Evolutionary conservation across 441 rosid species (phyloP).

Genomic region (Arabidopsis lyrata): DNA sequence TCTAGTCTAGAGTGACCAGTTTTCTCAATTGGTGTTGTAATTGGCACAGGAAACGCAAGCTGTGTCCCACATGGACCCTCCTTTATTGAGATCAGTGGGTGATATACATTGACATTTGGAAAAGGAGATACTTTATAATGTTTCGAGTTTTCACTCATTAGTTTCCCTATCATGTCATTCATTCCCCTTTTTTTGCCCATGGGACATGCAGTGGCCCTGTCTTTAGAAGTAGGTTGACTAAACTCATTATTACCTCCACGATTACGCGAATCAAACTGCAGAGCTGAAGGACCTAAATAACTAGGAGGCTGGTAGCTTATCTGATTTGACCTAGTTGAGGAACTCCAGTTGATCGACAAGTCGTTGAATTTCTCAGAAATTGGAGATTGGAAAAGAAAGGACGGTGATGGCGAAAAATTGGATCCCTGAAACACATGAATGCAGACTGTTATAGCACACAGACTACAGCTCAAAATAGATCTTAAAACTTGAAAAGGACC

Average conservation of each 20-base stretch:
- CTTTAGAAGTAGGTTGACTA: slow-evolving; percentile 57
- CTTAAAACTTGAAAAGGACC: slow-evolving; percentile 17
- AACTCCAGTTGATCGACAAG: slow-evolving; percentile 66
- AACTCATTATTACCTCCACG: slow-evolving; percentile 59
- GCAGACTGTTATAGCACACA: slow-evolving; percentile 27
- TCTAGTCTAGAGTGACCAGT: slow-evolving; percentile 61
- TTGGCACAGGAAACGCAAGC: slow-evolving; percentile 53
- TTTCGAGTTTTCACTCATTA: slow-evolving; percentile 65
- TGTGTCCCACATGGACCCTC: slow-evolving; percentile 66
- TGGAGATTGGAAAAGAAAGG: slow-evolving; percentile 54
- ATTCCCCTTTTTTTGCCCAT: slow-evolving; percentile 60
- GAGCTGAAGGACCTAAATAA: slow-evolving; percentile 65
- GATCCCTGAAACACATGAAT: slow-evolving; percentile 60
- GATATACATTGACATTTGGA: slow-evolving; percentile 56
- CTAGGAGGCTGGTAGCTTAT: slow-evolving; percentile 86
- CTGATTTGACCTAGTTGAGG: slow-evolving; percentile 79
- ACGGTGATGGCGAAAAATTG: slow-evolving; percentile 55
- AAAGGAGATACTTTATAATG: slow-evolving; percentile 59
- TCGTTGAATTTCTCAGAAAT: slow-evolving; percentile 67
- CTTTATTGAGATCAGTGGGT: slow-evolving; percentile 53
- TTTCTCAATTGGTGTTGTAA: slow-evolving; percentile 57
- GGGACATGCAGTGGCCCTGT: slow-evolving; percentile 55
- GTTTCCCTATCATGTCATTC: slow-evolving; percentile 67
- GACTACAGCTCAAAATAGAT: slow-evolving; percentile 14
- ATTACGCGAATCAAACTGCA: slow-evolving; percentile 62